Evolutionary conservation across 192 early-diverging fungal species (phyloP).

Genomic region (Anaeromyces robustus): DNA sequence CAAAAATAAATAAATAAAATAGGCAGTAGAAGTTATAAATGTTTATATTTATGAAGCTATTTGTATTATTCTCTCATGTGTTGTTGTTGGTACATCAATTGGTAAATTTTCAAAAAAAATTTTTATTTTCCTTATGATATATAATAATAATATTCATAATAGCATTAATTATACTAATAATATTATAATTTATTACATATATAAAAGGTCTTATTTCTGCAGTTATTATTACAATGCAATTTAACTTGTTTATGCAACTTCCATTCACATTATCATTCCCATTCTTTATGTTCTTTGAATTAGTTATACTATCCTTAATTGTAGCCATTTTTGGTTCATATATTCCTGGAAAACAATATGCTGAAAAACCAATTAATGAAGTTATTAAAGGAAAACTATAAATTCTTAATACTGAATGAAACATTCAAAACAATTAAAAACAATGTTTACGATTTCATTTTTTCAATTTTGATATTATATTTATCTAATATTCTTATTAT

Average conservation of each 20-base stretch:
- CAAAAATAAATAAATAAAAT: no score
- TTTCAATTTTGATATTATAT: no score
- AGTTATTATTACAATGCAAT: slow-evolving; percentile 12
- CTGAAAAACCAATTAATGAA: background rate
- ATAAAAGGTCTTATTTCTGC: background rate
- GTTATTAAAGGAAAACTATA: background rate
- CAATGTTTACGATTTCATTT: no score
- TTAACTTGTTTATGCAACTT: slow-evolving; percentile 12
- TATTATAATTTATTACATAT: no score
- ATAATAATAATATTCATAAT: no score
- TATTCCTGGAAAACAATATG: background rate
- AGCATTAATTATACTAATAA: no score
- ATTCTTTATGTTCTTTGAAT: background rate
- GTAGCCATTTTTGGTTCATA: background rate
- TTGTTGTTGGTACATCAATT: slow-evolving; percentile 8
- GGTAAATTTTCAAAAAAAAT: slow-evolving; percentile 1
- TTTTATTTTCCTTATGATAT: no score
- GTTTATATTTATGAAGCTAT: slow-evolving; percentile 16
- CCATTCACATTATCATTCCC: slow-evolving; percentile 15
- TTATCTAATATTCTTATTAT: no score
- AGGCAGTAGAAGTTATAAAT: slow-evolving; percentile 7
- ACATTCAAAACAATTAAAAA: background rate
- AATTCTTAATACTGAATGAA: background rate
- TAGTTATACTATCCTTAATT: background rate
- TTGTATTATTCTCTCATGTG: slow-evolving; percentile 10